A percentile compares a stretch with the other conserved stretches of the same genome.
Evolutionary conservation across 305 asterid genomes (phyloP).

Genomic region (Fraxinus dipetala): DNA sequence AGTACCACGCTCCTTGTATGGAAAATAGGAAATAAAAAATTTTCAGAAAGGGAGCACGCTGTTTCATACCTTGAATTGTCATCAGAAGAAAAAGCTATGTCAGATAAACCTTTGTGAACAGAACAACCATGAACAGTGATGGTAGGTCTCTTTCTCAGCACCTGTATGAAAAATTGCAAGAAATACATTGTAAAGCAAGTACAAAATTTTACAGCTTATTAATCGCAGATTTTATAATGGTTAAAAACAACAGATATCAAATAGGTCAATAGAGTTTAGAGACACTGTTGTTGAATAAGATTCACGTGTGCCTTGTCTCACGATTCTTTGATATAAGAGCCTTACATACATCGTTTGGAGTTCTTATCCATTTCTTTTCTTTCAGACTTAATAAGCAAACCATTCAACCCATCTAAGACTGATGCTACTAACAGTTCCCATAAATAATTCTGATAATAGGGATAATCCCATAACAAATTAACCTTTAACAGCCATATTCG

Average conservation of each 20-base stretch:
- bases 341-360: background rate
- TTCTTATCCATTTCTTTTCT: background rate
- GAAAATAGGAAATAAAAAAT: slow-evolving; percentile 10
- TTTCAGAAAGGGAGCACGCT: background rate
- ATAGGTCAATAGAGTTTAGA: background rate
- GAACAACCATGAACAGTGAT: slow-evolving; percentile 69
- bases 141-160: slow-evolving; percentile 62
- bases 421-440: background rate
- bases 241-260: background rate
- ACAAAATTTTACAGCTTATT: background rate
- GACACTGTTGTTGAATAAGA: background rate
- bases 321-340: slow-evolving; percentile 2
- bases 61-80: slow-evolving; percentile 63
- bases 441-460: slow-evolving; percentile 6
- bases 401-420: background rate
- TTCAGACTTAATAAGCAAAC: background rate
- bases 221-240: background rate
- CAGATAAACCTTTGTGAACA: slow-evolving; percentile 67
- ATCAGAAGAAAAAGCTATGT: slow-evolving; percentile 70
- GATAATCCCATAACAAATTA: background rate
- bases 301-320: background rate
- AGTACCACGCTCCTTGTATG: background rate
- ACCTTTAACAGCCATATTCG: background rate
- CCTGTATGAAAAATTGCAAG: slow-evolving; percentile 48
- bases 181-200: slow-evolving; percentile 8